Evolutionary conservation across 163 green algal genomes (phyloP).

Genomic region (Scenedesmus sp.): DNA sequence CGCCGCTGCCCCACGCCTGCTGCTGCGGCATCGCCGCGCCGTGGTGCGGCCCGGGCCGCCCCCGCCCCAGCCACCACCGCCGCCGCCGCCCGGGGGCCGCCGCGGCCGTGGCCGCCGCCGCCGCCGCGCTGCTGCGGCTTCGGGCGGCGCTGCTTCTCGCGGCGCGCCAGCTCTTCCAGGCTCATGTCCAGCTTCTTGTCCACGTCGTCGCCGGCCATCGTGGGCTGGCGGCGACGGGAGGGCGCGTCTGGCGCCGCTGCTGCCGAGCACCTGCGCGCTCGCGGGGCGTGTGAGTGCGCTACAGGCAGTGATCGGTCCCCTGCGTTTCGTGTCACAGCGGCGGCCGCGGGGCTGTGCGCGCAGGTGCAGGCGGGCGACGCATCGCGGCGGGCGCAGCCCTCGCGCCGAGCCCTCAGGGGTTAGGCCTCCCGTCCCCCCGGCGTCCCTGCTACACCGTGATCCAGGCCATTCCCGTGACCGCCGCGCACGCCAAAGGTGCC

Average conservation of each 20-base stretch:
- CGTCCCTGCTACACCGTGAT: too few relatives aligned
- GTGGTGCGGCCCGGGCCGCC: not conserved
- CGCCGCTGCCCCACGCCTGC: not conserved
- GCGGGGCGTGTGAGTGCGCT: not conserved
- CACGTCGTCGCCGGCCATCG: conserved; percentile 36
- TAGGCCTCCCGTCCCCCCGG: too few relatives aligned
- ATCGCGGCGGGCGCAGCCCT: too few relatives aligned
- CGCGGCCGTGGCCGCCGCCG: not conserved
- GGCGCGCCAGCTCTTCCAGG: conserved; percentile 31
- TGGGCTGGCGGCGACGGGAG: too few relatives aligned
- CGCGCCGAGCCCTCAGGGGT: too few relatives aligned
- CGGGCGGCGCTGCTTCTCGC: not conserved
- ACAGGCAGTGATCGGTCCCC: too few relatives aligned
- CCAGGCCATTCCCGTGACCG: too few relatives aligned
- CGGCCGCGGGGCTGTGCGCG: too few relatives aligned
- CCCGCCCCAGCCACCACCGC: not conserved
- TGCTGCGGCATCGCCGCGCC: not conserved
- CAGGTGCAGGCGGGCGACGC: too few relatives aligned
- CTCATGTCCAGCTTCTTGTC: conserved; percentile 36
- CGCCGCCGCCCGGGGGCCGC: not conserved
- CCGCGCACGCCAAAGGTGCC: too few relatives aligned
- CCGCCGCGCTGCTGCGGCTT: conserved; percentile 3
- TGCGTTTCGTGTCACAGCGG: too few relatives aligned
- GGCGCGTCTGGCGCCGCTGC: conserved; percentile 3
- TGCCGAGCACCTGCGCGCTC: too few relatives aligned